Base-by-base conservation (phyloP, 495 filamentous ascomycete species). In the Trichocladium uniseriatum region DNA sequence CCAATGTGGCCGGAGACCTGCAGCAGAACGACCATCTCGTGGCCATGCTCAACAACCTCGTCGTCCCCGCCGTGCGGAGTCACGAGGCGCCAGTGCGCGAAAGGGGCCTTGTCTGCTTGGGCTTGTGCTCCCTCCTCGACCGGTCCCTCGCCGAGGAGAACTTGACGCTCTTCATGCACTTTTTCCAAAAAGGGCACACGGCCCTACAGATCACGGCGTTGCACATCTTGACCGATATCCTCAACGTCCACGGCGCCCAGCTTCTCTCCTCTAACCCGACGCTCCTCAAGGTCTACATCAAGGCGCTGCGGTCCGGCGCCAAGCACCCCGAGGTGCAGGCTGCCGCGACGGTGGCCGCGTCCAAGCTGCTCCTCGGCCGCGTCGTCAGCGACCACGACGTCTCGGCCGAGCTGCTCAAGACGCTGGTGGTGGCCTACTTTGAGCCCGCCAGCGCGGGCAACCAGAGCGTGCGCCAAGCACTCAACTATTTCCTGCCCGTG, bases 401-500 rank as follows among this genome's bases (percentile, higher is more conserved):
- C 1, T 67, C 70, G 42, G 69, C 81, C 10, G 80, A 89, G 50
- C 75, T 99, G 5, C 77, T 99, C 42, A 87, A 86, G 63, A 82
- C 81, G 0, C 78, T 95, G 4, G 79, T 94, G 2, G 68, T 91
- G 5, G 79, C 86, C 18, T 97, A 94, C 69, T 99, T 97, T 64
- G 84, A 94, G 62, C 94, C 94, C 2, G 79, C 82, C 21, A 91
- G 87, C 13, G 74, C 77, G 2, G 77, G 79, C 32, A 97, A 95
- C 60, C 85, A 92, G 51, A 80, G 78, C n/a, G 82, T 97, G 16
- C 76, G 89, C 0, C 92, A 98, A 66, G 81, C 87, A 0, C 75
- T 98, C 20, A 87, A 85, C 45, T 98, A 98, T 64, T 97, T 96
- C 74, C 76, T 98, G 55, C 92, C 92, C 0, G 92, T 96, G 0